Conservation (phyloP, 2,329 filamentous ascomycete species). For the Fusarium vanettenii region DNA sequence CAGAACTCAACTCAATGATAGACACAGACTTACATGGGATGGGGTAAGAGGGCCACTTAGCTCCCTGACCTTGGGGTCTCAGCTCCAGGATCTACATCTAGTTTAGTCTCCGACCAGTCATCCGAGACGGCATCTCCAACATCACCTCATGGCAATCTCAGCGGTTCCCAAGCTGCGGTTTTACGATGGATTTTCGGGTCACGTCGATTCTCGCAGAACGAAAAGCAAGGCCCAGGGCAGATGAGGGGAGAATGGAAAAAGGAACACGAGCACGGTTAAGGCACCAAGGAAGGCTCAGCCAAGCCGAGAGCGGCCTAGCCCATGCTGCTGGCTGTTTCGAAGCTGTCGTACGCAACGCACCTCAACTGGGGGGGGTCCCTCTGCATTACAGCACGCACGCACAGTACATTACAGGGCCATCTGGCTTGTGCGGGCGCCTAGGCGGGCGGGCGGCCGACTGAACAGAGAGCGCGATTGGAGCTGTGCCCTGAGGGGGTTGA, state of each 20-base stretch:
- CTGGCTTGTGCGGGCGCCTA: conserved; percentile 16
- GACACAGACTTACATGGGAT: background rate
- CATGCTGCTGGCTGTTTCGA: conserved; percentile 6
- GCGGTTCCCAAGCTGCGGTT: background rate
- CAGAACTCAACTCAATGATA: background rate
- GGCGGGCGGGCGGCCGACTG: conserved; percentile 40
- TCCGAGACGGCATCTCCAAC: background rate
- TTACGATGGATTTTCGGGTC: background rate
- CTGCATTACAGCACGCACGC: background rate
- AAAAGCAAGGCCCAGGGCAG: background rate
- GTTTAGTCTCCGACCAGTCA: background rate
- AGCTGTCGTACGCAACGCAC: background rate
- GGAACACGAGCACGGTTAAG: conserved; percentile 1
- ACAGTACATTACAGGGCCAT: conserved; percentile 6
- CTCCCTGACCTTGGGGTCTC: background rate
- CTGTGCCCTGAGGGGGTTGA: conserved; percentile 10
- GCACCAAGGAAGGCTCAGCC: conserved; percentile 3
- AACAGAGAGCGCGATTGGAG: conserved; percentile 37
- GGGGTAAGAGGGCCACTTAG: background rate
- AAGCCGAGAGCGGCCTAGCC: conserved; percentile 8
- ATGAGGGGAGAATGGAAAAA: background rate
- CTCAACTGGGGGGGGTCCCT: background rate
- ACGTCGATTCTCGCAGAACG: background rate
- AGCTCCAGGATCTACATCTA: background rate
- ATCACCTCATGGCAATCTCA: background rate